These are phyloP conservation scores for Naumovozyma castellii DNA, from an alignment of 805 yeast species.

Conservation along the genomic window DNA sequence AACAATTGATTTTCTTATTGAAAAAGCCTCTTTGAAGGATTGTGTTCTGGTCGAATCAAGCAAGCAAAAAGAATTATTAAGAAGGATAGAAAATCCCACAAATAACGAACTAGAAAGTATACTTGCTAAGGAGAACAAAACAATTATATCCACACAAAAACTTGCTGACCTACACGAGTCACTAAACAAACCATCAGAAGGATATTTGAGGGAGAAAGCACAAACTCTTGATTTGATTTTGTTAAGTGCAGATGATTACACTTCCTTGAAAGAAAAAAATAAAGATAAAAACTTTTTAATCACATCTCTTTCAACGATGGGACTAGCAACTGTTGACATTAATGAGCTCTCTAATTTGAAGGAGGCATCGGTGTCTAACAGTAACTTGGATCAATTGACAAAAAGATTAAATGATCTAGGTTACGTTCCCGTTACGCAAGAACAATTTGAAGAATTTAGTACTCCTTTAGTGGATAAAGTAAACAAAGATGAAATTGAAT, in stretches of 20 bases:
- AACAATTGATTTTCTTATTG: constrained; percentile 17
- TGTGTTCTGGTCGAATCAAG: constrained; percentile 12
- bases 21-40: constrained; percentile 21
- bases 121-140: not conserved
- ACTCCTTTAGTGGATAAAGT: constrained; percentile 6
- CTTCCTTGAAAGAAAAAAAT: constrained; percentile 5
- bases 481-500: constrained; percentile 7
- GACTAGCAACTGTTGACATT: constrained; percentile 12
- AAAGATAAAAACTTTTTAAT: constrained; percentile 7
- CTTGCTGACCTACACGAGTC: constrained; percentile 14
- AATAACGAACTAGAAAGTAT: constrained; percentile 4
- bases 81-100: constrained; percentile 9
- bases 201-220: constrained; percentile 17
- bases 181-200: constrained; percentile 18
- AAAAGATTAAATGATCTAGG: constrained; percentile 9
- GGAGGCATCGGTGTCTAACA: constrained; percentile 3
- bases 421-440: constrained; percentile 6
- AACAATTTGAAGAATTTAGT: constrained; percentile 4
- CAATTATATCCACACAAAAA: constrained; percentile 11
- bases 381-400: constrained; percentile 6
- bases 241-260: constrained; percentile 10
- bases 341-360: constrained; percentile 7
- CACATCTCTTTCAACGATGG: constrained; percentile 8
- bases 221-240: constrained; percentile 5
- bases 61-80: constrained; percentile 10